Percentiles rank a stretch among this genome's conserved stretches.
phyloP scores from a whole-genome alignment of 1,139 yeast species.

The Blastobotrys persicus region DNA sequence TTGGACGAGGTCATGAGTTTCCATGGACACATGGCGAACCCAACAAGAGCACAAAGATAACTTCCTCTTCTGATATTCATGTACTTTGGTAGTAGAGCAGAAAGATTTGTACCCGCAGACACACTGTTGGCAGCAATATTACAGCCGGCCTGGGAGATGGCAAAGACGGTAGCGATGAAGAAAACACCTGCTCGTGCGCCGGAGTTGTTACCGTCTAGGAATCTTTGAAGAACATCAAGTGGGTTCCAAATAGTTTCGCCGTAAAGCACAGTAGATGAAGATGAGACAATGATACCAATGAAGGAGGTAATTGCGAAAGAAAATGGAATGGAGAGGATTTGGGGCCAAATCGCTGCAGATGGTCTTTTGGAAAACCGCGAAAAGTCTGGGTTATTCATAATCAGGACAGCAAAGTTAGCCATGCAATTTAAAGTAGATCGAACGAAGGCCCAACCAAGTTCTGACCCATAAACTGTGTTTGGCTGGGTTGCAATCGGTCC shows the following conservation, averaged over 20 bases:
- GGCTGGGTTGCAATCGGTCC: slow-evolving; percentile 63
- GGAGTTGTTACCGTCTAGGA: slow-evolving; percentile 56
- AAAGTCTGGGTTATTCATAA: slow-evolving; percentile 87
- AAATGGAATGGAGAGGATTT: slow-evolving; percentile 65
- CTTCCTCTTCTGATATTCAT: slow-evolving; percentile 83
- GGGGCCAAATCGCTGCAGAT: slow-evolving; percentile 50
- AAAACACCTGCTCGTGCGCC: slow-evolving; percentile 90
- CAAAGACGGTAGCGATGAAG: slow-evolving; percentile 71
- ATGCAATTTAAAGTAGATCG: slow-evolving; percentile 74
- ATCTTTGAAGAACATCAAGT: slow-evolving; percentile 65
- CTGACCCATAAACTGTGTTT: slow-evolving; percentile 51
- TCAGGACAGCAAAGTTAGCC: slow-evolving; percentile 83
- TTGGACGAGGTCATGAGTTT: slow-evolving; percentile 69
- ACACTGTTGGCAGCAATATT: slow-evolving; percentile 87
- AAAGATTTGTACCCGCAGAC: slow-evolving; percentile 87
- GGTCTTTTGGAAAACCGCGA: slow-evolving; percentile 71
- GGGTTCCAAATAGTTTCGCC: slow-evolving; percentile 84
- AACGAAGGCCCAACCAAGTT: slow-evolving; percentile 78
- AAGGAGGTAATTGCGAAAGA: slow-evolving; percentile 78
- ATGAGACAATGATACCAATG: slow-evolving; percentile 82
- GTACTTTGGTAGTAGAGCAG: slow-evolving; percentile 76
- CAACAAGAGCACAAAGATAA: slow-evolving; percentile 73
- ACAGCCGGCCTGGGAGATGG: slow-evolving; percentile 87
- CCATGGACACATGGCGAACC: slow-evolving; percentile 86
- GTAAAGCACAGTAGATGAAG: slow-evolving; percentile 70